Evolutionary conservation across 805 yeast genomes (phyloP), one percentile per base, ranked within the genome.

Genomic region (Naumovozyma castellii): DNA sequence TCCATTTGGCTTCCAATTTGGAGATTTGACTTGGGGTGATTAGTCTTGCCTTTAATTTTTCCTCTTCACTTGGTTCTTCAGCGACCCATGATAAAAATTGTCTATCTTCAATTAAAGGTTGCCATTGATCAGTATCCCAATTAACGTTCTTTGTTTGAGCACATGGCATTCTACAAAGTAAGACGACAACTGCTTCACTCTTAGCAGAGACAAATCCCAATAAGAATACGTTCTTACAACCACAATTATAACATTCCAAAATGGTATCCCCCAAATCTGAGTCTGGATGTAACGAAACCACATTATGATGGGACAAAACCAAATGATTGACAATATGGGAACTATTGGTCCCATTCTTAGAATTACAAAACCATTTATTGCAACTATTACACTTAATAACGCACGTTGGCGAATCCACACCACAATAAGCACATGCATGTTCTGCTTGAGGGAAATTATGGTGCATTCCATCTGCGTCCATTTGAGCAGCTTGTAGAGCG

Each of bases 91-190:
- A 66, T 41, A 88, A 65, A 42, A 88, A 75, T 46, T 75, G 79
- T 30, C 94, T 69, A 47, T 85, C 80, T 47, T 82, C 90, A 41
- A 88, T 84, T 40, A 88, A 65, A 0, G 95, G 73, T 53, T 81
- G 85, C 97, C 97, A 88, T 44, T 83, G 81, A 32, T 69, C 73
- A 0, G 88, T 79, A 51, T 86, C 95, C 97, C 96, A 88, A 51
- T 80, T 78, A 20, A 72, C 64, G 58, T 82, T 85, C 47, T 81
- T 78, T 6, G 70, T 60, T 54, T 79, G 87, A 1, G 94, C 80
- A 61, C 97, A 88, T 1, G 96, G 96, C 40, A 84, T 67, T 41
- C 97, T 76, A 62, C 97, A 88, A 36, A 88, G 61, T 33, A 87
- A 72, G 3, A 88, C 95, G 43, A 88, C 88, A 30, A 86, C 87